Evolutionary conservation across 106 monocot genomes (phyloP).

Genomic region (Dioscorea zingiberensis): DNA sequence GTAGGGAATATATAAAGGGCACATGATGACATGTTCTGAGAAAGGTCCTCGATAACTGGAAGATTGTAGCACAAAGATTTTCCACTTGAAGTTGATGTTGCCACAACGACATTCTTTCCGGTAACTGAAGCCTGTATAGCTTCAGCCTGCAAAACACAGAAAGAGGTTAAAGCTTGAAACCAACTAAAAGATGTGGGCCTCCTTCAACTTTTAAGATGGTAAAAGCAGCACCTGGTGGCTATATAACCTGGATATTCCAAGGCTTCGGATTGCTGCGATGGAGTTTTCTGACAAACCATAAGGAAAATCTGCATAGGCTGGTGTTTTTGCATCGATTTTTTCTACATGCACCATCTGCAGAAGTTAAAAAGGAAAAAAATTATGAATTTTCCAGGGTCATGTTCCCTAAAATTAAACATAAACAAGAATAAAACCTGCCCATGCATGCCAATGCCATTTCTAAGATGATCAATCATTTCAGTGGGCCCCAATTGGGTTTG

Average conservation of each 20-base stretch:
- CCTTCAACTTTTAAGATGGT: not conserved
- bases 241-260: slow-evolving; percentile 74
- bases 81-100: slow-evolving; percentile 98
- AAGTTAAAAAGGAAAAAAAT: not conserved
- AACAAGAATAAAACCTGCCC: slow-evolving; percentile 55
- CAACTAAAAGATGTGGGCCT: not conserved
- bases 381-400: not conserved
- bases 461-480: slow-evolving; percentile 82
- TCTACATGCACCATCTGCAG: slow-evolving; percentile 72
- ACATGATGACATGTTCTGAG: slow-evolving; percentile 44
- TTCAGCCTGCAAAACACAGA: slow-evolving; percentile 44
- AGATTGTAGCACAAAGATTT: slow-evolving; percentile 96
- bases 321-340: slow-evolving; percentile 47
- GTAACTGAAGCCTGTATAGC: slow-evolving; percentile 55
- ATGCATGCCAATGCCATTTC: slow-evolving; percentile 41
- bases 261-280: slow-evolving; percentile 33
- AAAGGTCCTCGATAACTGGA: slow-evolving; percentile 77
- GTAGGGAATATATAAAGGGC: slow-evolving; percentile 95
- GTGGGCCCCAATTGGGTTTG: slow-evolving; percentile 33
- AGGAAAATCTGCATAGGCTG: slow-evolving; percentile 58
- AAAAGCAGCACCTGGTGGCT: slow-evolving; percentile 53
- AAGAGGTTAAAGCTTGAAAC: slow-evolving; percentile 15
- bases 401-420: not conserved
- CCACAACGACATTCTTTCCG: slow-evolving; percentile 70
- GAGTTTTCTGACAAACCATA: slow-evolving; percentile 22